Evolutionary conservation across 805 yeast species (phyloP).

Genomic region (Blastobotrys attinorum): DNA sequence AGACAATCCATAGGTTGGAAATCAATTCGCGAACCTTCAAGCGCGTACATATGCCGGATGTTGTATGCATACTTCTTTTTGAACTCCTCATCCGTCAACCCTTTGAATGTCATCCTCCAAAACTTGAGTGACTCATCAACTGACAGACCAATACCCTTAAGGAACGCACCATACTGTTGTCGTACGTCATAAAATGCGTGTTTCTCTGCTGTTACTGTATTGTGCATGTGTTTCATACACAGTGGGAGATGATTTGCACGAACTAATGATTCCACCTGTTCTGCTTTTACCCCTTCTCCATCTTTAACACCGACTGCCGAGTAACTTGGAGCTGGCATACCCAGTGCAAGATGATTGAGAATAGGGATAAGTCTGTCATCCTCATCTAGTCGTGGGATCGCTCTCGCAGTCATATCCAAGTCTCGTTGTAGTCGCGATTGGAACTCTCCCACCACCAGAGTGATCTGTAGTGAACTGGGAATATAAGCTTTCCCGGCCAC

Average conservation of each 20-base stretch:
- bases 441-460: slow-evolving; percentile 63
- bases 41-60: slow-evolving; percentile 82
- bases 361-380: slow-evolving; percentile 85
- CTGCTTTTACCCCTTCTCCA: slow-evolving; percentile 49
- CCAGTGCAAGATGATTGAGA: slow-evolving; percentile 66
- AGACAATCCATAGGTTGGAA: slow-evolving; percentile 83
- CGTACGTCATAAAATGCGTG: slow-evolving; percentile 82
- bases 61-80: slow-evolving; percentile 73
- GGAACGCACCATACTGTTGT: slow-evolving; percentile 74
- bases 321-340: slow-evolving; percentile 38
- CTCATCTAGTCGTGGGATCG: slow-evolving; percentile 79
- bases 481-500: slow-evolving; percentile 71
- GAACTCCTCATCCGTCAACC: slow-evolving; percentile 57
- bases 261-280: slow-evolving; percentile 42
- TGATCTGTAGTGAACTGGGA: slow-evolving; percentile 72
- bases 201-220: slow-evolving; percentile 47
- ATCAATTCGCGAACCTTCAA: slow-evolving; percentile 82
- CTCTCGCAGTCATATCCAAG: slow-evolving; percentile 61
- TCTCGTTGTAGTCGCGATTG: slow-evolving; percentile 42
- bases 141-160: slow-evolving; percentile 82
- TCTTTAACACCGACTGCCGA: slow-evolving; percentile 23
- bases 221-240: slow-evolving; percentile 64
- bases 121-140: slow-evolving; percentile 83
- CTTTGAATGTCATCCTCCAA: slow-evolving; percentile 71
- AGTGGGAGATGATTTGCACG: slow-evolving; percentile 65